Evolutionary conservation across 345 rosid genomes (phyloP), one percentile per base, ranked within the genome.

Genomic region (Citrus reticulata): DNA sequence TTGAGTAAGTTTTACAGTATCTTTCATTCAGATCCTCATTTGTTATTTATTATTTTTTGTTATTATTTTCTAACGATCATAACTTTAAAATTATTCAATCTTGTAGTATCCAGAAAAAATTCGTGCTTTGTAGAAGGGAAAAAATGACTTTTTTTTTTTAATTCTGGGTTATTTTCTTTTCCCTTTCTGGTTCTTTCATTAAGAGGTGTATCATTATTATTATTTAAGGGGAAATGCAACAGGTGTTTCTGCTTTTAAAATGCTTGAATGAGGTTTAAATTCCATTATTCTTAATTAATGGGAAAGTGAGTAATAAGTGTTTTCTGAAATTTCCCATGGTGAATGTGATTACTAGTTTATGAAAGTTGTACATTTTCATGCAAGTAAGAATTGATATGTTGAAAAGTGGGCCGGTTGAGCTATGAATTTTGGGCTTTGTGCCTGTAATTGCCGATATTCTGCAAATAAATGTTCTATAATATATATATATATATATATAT

Each of bases 1-100:
- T 77, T 68, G 66, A 77, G 79, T 77, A 60, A 68, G 79, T 39
- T 51, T 32, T 49, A 1, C 61, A 2, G 20, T 24, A 51, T 51
- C 51, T 46, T 70, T 30, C 8, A 14, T 68, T 57, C 8, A 67
- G 65, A 68, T 37, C 67, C 19, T 37, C 29, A 4, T 29, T 46
- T 46, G 49, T 73, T 57, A 29, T 3, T 55, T 5, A 42, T 61
- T 42, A 1, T 40, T 8, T 20, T 5, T 51, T 40, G 2, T 40
- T 40, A 40, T 40, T 30, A 7, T 19, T 55, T 5, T 20, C 40
- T 13, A 19, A 72, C 51, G 51, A 46, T 13, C 51, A 46, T 13
- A 13, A 17, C 58, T 54, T 54, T 17, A 17, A 54, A 16, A 54
- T 16, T 54, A 54, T 5, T 17, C 58, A 17, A 54, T 17, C 58